These are phyloP conservation scores for Phlebopus sp. DNA, from an alignment of 1,284 basidiomycete genomes.

Conservation along the genomic window DNA sequence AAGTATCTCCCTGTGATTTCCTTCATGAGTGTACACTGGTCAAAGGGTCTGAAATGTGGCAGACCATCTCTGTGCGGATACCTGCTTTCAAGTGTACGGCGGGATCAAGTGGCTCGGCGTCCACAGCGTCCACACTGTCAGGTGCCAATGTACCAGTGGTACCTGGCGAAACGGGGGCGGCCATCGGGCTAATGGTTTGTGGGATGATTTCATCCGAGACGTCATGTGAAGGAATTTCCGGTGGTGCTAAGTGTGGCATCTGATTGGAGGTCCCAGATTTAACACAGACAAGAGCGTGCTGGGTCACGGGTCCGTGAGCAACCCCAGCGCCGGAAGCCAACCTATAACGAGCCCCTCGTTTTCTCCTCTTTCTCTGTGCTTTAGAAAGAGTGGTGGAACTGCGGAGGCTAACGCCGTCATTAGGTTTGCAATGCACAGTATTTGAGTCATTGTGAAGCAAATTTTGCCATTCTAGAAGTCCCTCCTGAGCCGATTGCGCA, in stretches of 20 bases:
- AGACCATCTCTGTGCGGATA: constrained; percentile 27
- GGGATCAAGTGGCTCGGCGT: not conserved
- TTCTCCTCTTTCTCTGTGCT: constrained; percentile 19
- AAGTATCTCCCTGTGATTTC: constrained; percentile 29
- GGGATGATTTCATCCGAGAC: no score
- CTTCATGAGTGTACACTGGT: constrained; percentile 2
- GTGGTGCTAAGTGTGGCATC: no score
- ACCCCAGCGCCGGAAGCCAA: not conserved
- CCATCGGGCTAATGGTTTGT: no score
- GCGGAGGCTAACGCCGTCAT: no score
- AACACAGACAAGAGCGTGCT: no score
- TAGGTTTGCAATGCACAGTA: not conserved
- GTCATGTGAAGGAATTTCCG: no score
- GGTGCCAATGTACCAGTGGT: no score
- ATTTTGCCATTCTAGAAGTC: not conserved
- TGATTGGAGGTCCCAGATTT: no score
- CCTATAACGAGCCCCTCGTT: constrained; percentile 7
- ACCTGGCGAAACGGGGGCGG: no score
- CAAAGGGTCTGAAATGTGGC: constrained; percentile 2
- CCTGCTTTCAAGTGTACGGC: constrained; percentile 15
- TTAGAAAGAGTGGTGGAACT: constrained; percentile 1
- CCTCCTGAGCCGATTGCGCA: no score
- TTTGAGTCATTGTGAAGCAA: no score
- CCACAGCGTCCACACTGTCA: no score
- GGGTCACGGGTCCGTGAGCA: not conserved